Percentiles rank a stretch among this genome's conserved stretches.
These are phyloP conservation scores for Phytophthora rubi DNA, from an alignment of 352 stramenopile genomes.

Conservation along the genomic window DNA sequence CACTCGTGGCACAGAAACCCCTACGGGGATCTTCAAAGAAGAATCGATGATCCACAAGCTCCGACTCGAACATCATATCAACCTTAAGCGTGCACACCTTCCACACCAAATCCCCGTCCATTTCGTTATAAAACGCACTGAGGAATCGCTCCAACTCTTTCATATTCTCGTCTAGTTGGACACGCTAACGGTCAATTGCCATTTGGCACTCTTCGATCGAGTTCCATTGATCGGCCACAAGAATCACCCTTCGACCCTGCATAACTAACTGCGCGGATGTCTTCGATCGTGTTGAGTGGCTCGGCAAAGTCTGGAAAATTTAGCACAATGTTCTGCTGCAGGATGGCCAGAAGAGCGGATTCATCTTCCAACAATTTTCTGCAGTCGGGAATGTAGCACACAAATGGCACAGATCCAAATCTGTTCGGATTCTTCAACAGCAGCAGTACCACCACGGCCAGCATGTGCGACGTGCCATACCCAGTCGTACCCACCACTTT, in stretches of 20 bases:
- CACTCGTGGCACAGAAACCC: too few relatives aligned
- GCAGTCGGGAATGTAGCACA: conserved; percentile 7
- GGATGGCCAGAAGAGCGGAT: neutral
- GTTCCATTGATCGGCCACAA: conserved; percentile 5
- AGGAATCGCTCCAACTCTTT: neutral
- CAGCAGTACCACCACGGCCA: neutral
- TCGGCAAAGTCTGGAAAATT: neutral
- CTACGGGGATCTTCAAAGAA: neutral
- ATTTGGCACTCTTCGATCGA: neutral
- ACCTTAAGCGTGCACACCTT: neutral
- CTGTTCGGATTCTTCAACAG: neutral
- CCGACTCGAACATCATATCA: neutral
- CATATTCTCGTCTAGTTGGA: neutral
- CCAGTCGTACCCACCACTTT: neutral
- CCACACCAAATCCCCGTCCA: neutral
- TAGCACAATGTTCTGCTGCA: neutral
- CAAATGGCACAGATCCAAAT: neutral
- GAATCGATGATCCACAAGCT: neutral
- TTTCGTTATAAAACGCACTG: neutral
- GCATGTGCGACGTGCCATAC: neutral
- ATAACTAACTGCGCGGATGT: neutral
- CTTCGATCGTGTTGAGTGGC: neutral
- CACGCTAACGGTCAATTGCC: neutral
- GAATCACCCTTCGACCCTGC: neutral
- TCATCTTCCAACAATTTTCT: neutral